Evolutionary conservation across 805 yeast species (phyloP).

Genomic region (Metschnikowia orientalis): DNA sequence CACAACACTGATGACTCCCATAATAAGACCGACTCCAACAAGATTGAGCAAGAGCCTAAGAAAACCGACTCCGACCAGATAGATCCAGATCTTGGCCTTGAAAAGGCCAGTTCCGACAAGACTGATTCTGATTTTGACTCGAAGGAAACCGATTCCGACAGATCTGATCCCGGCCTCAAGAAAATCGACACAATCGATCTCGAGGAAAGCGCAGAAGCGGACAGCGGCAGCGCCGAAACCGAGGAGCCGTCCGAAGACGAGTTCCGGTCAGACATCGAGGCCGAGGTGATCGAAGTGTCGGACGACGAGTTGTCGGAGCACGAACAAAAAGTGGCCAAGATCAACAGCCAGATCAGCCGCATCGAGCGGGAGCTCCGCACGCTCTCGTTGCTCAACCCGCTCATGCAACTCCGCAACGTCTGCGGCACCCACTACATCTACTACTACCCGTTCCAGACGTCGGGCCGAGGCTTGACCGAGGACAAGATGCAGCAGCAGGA

Average conservation of each 20-base stretch:
- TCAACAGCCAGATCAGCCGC: not conserved
- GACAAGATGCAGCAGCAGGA: slow-evolving; percentile 27
- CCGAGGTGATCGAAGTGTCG: slow-evolving; percentile 1
- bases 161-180: no score
- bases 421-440: slow-evolving; percentile 85
- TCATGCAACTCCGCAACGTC: slow-evolving; percentile 81
- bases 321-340: not conserved
- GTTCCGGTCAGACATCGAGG: not conserved
- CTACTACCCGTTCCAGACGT: slow-evolving; percentile 58
- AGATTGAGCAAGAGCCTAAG: no score
- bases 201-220: no score
- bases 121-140: no score
- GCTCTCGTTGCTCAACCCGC: slow-evolving; percentile 48
- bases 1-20: no score
- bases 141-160: no score
- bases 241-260: not conserved
- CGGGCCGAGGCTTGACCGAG: not conserved
- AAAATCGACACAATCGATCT: no score
- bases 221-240: no score
- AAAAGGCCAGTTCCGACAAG: no score
- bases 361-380: slow-evolving; percentile 5
- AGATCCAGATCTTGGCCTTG: no score
- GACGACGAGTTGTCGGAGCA: slow-evolving; percentile 1
- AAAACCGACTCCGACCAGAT: no score
- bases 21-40: no score